Conservation (phyloP, 2,329 filamentous ascomycete species). For the Coniochaeta sp. region DNA sequence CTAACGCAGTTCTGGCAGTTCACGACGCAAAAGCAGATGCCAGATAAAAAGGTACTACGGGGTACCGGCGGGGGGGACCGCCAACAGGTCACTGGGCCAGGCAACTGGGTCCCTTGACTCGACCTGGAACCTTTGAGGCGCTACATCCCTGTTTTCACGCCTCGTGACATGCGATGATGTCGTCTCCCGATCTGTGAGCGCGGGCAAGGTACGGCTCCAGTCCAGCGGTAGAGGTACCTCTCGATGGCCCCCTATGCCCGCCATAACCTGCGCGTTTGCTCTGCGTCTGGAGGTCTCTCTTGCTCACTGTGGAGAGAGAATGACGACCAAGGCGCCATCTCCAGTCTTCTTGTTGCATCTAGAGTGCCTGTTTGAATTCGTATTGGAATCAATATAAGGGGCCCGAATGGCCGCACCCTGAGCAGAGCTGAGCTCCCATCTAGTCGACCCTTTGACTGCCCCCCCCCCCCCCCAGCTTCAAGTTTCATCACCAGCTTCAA, state of each 20-base stretch:
- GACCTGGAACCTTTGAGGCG: not conserved
- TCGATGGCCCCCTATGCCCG: not conserved
- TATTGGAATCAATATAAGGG: constrained; percentile 2
- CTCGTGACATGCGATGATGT: constrained; percentile 1
- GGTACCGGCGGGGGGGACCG: not conserved
- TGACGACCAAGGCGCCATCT: not conserved
- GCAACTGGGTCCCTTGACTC: not conserved
- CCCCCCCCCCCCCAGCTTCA: too few relatives aligned
- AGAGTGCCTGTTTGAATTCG: not conserved
- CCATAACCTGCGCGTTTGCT: not conserved
- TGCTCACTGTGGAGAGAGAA: not conserved
- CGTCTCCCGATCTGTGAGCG: not conserved
- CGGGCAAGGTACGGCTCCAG: not conserved
- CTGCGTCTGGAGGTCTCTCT: not conserved
- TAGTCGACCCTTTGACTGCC: not conserved
- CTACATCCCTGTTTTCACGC: constrained; percentile 1
- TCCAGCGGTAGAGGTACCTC: not conserved
- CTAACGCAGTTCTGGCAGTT: too few relatives aligned
- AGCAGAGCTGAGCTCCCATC: not conserved
- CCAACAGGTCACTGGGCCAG: not conserved
- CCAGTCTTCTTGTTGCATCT: not conserved
- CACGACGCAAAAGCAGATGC: not conserved
- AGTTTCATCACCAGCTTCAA: constrained; percentile 1
- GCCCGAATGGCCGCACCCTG: not conserved
- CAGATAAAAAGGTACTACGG: constrained; percentile 1